Base-by-base conservation (phyloP, 148 eudicot genomes). In the Nepenthes gracilis region DNA sequence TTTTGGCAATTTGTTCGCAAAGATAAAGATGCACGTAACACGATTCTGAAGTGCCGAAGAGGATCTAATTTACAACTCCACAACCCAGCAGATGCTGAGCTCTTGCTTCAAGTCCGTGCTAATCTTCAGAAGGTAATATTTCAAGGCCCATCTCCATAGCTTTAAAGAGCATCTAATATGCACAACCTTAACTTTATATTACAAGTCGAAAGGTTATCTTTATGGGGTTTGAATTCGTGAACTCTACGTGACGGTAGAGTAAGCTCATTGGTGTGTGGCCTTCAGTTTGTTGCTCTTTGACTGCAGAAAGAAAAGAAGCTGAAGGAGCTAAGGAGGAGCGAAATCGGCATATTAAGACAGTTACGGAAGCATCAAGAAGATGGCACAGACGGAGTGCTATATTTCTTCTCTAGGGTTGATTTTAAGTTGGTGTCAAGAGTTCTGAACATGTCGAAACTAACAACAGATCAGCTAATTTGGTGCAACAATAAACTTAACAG, bases 391-490 rank as follows among this genome's bases (percentile, higher is more conserved):
- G 76, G 72, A 54, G 95, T 74, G 2, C 71, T 81, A 12, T 79
- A 65, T 49, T 93, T 93, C 77, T 93, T 93, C 75, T 83, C 89
- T 3, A 82, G 80, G 69, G 99, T 93, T 9, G 97, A 93, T 70
- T 57, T 83, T 81, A 93, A 77, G 61, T 53, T 93, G 57, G 90
- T 93, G 12, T 67, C 75, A 11, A 78, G 99, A 61, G 99, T 81
- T 6, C 62, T 89, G 50, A 84, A 86, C 64, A 93, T 93, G 99
- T 68, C 85, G 2, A 81, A 58, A 58, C 54, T 93, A 55, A 84
- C 87, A 2, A 84, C 79, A 12, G 99, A 93, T 5, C 99, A 93
- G 56, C 68, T 93, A 59, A 58, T 74, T 2, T 93, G 99, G 99
- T 93, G 99, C 67, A 72, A 63, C 47, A 78, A 80, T 47, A 93